A percentile compares a stretch with the other conserved stretches of the same genome.
Evolutionary conservation across 768 basidiomycete species (phyloP).

Genomic region (Boletus vinaceobasis): DNA sequence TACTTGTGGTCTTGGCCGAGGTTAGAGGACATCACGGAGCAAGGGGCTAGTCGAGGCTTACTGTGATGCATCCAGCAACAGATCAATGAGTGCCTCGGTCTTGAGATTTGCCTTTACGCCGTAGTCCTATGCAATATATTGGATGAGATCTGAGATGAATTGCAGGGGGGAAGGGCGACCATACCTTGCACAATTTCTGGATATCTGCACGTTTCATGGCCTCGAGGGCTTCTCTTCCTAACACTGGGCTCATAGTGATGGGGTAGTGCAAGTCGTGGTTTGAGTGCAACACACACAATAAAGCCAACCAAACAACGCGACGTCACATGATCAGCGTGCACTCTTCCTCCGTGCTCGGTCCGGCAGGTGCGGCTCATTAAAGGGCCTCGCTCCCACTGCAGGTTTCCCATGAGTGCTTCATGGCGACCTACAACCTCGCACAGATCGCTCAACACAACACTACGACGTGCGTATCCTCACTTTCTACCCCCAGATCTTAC

Average conservation of each 20-base stretch:
- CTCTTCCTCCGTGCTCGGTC: not conserved
- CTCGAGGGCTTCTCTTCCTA: conserved; percentile 45
- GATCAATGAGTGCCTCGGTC: conserved; percentile 73
- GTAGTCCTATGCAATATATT: conserved; percentile 50
- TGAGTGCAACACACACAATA: conserved; percentile 44
- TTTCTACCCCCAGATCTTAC: conserved; percentile 3
- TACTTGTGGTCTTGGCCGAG: conserved; percentile 22
- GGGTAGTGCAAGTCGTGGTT: conserved; percentile 35
- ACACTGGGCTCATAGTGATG: conserved; percentile 37
- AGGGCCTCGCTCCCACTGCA: not conserved
- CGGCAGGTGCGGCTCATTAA: not conserved
- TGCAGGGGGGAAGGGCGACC: conserved; percentile 12
- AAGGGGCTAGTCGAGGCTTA: conserved; percentile 35
- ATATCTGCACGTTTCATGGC: conserved; percentile 51
- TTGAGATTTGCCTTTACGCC: conserved; percentile 83
- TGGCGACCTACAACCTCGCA: conserved; percentile 45
- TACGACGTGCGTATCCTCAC: conserved; percentile 36
- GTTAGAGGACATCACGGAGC: conserved; percentile 36
- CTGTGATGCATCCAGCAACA: conserved; percentile 54
- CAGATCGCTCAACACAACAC: conserved; percentile 63
- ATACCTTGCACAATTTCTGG: conserved; percentile 64
- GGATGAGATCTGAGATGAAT: conserved; percentile 12
- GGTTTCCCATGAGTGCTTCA: not conserved
- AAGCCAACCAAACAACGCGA: conserved; percentile 50
- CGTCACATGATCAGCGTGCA: conserved; percentile 34